Evolutionary conservation across 2,329 filamentous ascomycete genomes (phyloP).

Genomic region (Hypoxylon sp.): DNA sequence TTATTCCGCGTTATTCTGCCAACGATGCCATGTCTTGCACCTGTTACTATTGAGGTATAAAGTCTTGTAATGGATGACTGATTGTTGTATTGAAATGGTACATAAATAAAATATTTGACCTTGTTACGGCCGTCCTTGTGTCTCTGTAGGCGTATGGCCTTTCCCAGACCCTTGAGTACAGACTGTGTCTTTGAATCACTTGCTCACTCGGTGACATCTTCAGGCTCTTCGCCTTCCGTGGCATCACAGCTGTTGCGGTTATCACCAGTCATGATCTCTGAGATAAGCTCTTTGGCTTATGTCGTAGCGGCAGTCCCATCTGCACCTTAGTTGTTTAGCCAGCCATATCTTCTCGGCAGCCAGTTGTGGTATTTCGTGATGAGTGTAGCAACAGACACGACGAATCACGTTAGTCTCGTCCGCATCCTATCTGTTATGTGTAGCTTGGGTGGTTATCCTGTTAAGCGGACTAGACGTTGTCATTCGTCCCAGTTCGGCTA

Average conservation of each 20-base stretch:
- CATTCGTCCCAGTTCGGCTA: not conserved
- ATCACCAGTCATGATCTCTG: conserved; percentile 95
- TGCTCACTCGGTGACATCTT: too few relatives aligned
- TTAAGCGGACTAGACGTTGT: not conserved
- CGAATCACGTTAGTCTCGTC: too few relatives aligned
- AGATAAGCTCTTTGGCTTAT: conserved; percentile 86
- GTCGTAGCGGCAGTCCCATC: conserved; percentile 87
- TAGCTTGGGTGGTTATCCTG: not conserved
- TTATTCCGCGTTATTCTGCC: too few relatives aligned
- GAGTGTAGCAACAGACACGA: too few relatives aligned
- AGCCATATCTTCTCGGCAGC: conserved; percentile 94
- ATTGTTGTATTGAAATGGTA: conserved; percentile 71
- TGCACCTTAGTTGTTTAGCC: conserved; percentile 88
- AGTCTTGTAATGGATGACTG: too few relatives aligned
- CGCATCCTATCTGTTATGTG: not conserved
- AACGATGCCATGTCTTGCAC: too few relatives aligned
- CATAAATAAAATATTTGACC: conserved; percentile 84
- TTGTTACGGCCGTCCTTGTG: conserved; percentile 68
- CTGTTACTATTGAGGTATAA: too few relatives aligned
- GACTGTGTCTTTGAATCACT: too few relatives aligned
- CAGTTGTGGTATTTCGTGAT: conserved; percentile 58
- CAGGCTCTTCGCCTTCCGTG: not conserved
- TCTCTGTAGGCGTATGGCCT: conserved; percentile 53
- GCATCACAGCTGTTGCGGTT: conserved; percentile 67
- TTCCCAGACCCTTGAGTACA: not conserved